These are phyloP conservation scores for Rosa hybrid DNA, from an alignment of 331 rosid genomes.

Conservation along the genomic window DNA sequence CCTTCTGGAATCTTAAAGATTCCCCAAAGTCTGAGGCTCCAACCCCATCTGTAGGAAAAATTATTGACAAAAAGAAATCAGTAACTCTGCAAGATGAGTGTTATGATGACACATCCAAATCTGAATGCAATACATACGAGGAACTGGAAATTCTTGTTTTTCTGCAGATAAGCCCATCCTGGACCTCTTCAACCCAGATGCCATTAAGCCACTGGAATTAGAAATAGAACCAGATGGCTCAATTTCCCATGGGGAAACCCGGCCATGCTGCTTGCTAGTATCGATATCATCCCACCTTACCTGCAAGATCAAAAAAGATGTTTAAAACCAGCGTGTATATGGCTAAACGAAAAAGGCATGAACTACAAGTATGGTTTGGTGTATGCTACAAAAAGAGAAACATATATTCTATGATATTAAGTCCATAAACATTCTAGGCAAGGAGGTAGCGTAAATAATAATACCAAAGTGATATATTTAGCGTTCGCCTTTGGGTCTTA, in stretches of 20 bases:
- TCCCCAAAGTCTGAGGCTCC: constrained; percentile 95
- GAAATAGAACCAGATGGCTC: constrained; percentile 81
- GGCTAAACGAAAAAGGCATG: neutral
- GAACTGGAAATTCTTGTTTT: constrained; percentile 68
- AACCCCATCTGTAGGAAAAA: constrained; percentile 68
- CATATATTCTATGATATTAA: neutral
- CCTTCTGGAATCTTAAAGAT: constrained; percentile 92
- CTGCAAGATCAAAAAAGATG: constrained; percentile 33
- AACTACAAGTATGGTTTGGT: neutral
- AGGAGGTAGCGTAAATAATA: neutral
- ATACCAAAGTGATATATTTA: neutral
- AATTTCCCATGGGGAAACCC: constrained; percentile 99
- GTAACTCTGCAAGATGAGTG: constrained; percentile 3
- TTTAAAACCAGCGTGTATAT: neutral
- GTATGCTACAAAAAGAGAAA: neutral
- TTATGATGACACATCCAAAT: neutral
- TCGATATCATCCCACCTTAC: constrained; percentile 96
- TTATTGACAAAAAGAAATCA: constrained; percentile 7
- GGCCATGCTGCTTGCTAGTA: constrained; percentile 66
- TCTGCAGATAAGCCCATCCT: constrained; percentile 59
- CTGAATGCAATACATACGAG: constrained; percentile 48
- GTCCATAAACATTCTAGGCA: neutral
- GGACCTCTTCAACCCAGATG: constrained; percentile 80
- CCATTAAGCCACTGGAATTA: constrained; percentile 52
- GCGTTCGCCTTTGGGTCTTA: neutral